Conservation (phyloP, 768 basidiomycete species). For the Boletus patriciae region DNA sequence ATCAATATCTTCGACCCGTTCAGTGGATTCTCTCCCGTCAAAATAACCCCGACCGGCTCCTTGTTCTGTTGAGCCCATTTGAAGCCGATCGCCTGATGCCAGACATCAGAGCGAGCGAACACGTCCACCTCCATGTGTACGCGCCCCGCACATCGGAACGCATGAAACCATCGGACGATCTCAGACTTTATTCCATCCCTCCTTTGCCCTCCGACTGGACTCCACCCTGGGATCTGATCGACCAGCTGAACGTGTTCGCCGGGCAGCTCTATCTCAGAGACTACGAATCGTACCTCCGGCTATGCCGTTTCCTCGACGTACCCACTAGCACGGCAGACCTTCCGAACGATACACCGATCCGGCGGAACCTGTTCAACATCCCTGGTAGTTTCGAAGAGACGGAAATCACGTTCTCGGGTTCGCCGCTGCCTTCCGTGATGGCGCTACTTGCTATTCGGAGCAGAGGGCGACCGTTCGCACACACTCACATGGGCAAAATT, state of each 20-base stretch:
- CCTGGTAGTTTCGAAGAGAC: background rate
- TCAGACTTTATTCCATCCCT: conserved; percentile 12
- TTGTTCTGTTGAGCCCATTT: conserved; percentile 13
- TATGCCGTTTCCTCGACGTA: conserved; percentile 26
- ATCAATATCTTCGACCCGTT: conserved; percentile 23
- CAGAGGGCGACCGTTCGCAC: background rate
- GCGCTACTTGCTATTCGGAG: background rate
- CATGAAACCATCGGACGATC: conserved; percentile 38
- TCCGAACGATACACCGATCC: background rate
- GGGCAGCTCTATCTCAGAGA: conserved; percentile 20
- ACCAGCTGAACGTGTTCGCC: conserved; percentile 1
- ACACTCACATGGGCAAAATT: background rate
- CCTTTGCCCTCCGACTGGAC: conserved; percentile 1
- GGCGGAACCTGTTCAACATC: background rate
- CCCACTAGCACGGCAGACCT: too few species aligned
- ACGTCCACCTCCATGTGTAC: conserved; percentile 42
- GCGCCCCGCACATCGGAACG: conserved; percentile 37
- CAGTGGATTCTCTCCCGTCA: conserved; percentile 21
- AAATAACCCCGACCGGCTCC: background rate
- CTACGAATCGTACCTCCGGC: conserved; percentile 18
- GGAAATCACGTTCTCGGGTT: background rate
- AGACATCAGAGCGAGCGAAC: conserved; percentile 32
- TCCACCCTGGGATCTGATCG: background rate
- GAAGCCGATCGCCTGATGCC: conserved; percentile 42
- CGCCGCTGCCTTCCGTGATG: background rate